phyloP scores from a whole-genome alignment of 495 filamentous ascomycete genomes.

The Friedmanniomyces endolithicus region DNA sequence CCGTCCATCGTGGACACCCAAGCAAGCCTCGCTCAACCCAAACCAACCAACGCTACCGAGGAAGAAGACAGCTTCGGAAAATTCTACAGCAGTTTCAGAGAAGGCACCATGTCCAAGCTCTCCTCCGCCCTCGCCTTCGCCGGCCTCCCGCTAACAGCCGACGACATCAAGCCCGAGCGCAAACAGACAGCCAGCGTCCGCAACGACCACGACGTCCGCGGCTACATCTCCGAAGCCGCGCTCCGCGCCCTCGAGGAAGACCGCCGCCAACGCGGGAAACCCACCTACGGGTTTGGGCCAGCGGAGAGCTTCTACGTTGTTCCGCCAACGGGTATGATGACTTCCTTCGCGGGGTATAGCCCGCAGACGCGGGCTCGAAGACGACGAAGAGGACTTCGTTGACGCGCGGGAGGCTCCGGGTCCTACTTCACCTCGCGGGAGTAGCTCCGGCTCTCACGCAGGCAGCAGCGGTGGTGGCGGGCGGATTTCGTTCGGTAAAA shows the following conservation, averaged over 20 bases:
- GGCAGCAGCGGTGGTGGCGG: no score
- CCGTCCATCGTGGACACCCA: slow-evolving; percentile 17
- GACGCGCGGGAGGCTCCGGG: slow-evolving; percentile 63
- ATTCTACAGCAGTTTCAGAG: slow-evolving; percentile 75
- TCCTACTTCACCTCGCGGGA: slow-evolving; percentile 23
- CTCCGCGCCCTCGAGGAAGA: slow-evolving; percentile 54
- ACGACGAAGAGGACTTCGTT: slow-evolving; percentile 66
- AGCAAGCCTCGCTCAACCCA: background rate
- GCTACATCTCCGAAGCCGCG: slow-evolving; percentile 67
- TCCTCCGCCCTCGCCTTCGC: slow-evolving; percentile 86
- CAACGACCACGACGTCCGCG: slow-evolving; percentile 59
- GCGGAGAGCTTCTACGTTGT: slow-evolving; percentile 93
- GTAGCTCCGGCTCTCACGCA: slow-evolving; percentile 2
- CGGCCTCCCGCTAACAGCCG: slow-evolving; percentile 61
- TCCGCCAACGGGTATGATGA: slow-evolving; percentile 74
- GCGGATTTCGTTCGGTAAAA: slow-evolving; percentile 23
- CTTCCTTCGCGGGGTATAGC: slow-evolving; percentile 79
- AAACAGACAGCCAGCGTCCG: slow-evolving; percentile 22
- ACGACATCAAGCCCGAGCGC: slow-evolving; percentile 30
- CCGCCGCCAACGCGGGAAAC: slow-evolving; percentile 15
- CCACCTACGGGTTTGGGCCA: slow-evolving; percentile 35
- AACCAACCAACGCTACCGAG: background rate
- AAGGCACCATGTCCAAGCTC: slow-evolving; percentile 65
- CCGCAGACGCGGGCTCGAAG: slow-evolving; percentile 36
- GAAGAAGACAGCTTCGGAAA: slow-evolving; percentile 47